Percentiles rank a stretch among this genome's conserved stretches.
phyloP scores from a whole-genome alignment of 2,329 filamentous ascomycete genomes.

The Diaporthe vexans region DNA sequence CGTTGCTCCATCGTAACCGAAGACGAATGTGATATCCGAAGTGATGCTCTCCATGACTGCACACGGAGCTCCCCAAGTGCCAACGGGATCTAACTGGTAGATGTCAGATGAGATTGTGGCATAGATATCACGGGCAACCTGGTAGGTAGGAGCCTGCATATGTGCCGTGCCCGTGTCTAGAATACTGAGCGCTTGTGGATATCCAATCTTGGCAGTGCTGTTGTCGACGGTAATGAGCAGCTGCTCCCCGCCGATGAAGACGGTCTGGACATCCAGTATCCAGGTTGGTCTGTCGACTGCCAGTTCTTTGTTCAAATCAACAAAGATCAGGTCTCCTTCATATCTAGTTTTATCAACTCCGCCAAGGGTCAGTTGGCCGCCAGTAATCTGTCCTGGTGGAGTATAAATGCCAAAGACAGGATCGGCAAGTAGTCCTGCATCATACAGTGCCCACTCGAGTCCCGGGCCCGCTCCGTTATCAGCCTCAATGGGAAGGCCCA shows the following conservation, averaged over 20 bases:
- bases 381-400: conserved; percentile 43
- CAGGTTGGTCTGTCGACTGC: conserved; percentile 41
- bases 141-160: conserved; percentile 48
- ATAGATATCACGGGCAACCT: conserved; percentile 48
- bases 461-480: conserved; percentile 42
- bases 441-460: conserved; percentile 46
- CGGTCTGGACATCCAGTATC: conserved; percentile 45
- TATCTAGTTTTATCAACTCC: conserved; percentile 48
- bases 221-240: conserved; percentile 38
- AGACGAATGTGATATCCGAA: conserved; percentile 48
- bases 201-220: conserved; percentile 5
- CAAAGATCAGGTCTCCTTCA: conserved; percentile 45
- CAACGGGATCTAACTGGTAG: conserved; percentile 48
- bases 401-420: conserved; percentile 49
- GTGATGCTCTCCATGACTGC: conserved; percentile 46
- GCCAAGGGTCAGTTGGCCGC: conserved; percentile 49
- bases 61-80: conserved; percentile 51
- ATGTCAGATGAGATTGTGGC: conserved; percentile 48
- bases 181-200: conserved; percentile 42
- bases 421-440: conserved; percentile 44
- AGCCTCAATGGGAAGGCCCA: conserved; percentile 36
- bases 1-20: conserved; percentile 43
- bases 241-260: conserved; percentile 45
- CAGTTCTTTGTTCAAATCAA: conserved; percentile 43
- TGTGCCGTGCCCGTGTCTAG: conserved; percentile 51